Evolutionary conservation across 331 rosid genomes (phyloP), one percentile per base, ranked within the genome.

Genomic region (Rosa hybrid): DNA sequence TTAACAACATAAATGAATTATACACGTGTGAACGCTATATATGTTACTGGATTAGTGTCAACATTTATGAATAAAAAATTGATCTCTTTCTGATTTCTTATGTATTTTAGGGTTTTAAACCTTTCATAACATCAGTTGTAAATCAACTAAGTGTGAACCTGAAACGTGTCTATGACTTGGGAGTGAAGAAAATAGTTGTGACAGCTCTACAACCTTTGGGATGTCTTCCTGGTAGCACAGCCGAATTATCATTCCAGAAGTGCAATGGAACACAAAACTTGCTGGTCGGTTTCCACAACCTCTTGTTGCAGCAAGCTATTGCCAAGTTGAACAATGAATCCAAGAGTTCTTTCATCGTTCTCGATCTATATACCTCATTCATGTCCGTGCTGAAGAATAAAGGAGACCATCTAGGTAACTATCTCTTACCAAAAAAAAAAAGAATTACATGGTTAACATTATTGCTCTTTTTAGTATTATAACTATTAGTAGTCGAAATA

Each of bases 181-280:
- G 98, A 74, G 88, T 94, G 51, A 83, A 81, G 65, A 94, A 90
- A 82, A 72, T 92, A 63, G 93, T 81, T 12, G 96, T 94, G 71
- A 86, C 78, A 48, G 83, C 83, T 50, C 76, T 88, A 5, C 83
- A 90, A 57, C 98, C 98, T 1, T 77, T 91, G 38, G 98, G 97
- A 3, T 94, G 98, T 67, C 90, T 94, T 39, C 97, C 98, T 4
- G 1, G 0, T 71, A 11, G 0, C 73, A 91, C 98, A 3, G 81
- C 68, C 1, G 0, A 42, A 6, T 62, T 42, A 41, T 82, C 90
- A 1, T 94, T 86, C 73, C 85, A 83, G 34, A 50, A 59, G 8
- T 94, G 98, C 81, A 87, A 89, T 17, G 81, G 38, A 10, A 84
- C 90, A 21, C 5, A 9, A 18, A 91, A 90, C 82, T 1, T 41